A percentile compares a stretch with the other conserved stretches of the same genome.
These are phyloP conservation scores for Penicillium thymicola DNA, from an alignment of 2,329 filamentous ascomycete species.

Conservation along the genomic window DNA sequence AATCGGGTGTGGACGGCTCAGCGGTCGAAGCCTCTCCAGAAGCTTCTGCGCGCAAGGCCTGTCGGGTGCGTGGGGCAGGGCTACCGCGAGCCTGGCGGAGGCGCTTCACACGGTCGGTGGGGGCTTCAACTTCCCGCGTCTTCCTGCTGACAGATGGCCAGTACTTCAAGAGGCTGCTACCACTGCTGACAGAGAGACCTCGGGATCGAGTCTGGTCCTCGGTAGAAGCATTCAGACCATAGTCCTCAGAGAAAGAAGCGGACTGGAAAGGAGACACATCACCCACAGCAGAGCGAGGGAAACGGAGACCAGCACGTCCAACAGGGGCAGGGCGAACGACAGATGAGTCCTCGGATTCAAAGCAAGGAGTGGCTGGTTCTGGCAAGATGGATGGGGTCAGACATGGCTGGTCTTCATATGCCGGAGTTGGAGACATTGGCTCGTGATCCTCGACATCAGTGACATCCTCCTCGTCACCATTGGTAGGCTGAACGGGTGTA, in stretches of 20 bases:
- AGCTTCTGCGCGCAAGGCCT: neutral
- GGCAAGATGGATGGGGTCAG: slow-evolving; percentile 6
- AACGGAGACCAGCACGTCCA: neutral
- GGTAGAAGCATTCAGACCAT: neutral
- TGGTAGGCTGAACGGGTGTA: slow-evolving; percentile 31
- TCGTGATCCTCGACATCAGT: slow-evolving; percentile 52
- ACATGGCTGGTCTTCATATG: neutral
- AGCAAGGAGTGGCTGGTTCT: neutral
- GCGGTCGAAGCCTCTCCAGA: neutral
- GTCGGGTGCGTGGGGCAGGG: slow-evolving; percentile 1
- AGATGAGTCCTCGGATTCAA: neutral
- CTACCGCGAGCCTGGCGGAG: slow-evolving; percentile 1
- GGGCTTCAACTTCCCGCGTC: neutral
- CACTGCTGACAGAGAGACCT: neutral
- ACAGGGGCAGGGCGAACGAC: neutral
- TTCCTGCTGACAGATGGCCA: neutral
- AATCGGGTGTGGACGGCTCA: neutral
- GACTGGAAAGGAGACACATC: neutral
- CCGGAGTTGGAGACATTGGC: slow-evolving; percentile 12
- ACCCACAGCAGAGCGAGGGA: neutral
- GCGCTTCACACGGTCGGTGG: slow-evolving; percentile 1
- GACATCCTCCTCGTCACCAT: slow-evolving; percentile 49
- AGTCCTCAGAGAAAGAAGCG: slow-evolving; percentile 10
- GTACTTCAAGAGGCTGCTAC: neutral
- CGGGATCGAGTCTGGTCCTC: neutral